Conservation (phyloP, 169 alveolate species). For the Eimeria necatrix region DNA sequence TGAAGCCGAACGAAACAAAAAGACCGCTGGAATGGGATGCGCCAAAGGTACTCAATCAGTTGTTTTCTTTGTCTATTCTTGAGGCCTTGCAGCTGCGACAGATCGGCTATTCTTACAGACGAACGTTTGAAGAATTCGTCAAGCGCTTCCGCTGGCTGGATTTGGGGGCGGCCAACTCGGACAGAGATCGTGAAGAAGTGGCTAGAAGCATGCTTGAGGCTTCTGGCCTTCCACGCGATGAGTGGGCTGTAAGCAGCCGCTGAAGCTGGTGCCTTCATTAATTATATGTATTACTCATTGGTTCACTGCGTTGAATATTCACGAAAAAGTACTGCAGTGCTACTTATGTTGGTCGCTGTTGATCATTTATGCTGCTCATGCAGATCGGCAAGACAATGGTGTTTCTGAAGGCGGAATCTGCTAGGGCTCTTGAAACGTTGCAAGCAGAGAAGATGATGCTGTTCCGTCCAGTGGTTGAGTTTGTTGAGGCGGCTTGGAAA, state of each 20-base stretch:
- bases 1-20: conserved; percentile 94
- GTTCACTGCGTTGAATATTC: not conserved
- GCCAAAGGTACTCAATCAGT: conserved; percentile 90
- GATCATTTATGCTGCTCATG: not conserved
- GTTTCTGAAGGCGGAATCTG: conserved; percentile 91
- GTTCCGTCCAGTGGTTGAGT: conserved; percentile 91
- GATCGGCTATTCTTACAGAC: conserved; percentile 91
- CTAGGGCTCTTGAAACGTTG: conserved; percentile 88
- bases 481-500: conserved; percentile 83
- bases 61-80: conserved; percentile 92
- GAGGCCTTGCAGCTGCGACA: conserved; percentile 93
- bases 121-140: conserved; percentile 88
- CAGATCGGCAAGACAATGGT: conserved; percentile 93
- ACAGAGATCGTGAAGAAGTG: conserved; percentile 84
- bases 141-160: conserved; percentile 91
- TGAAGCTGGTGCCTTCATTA: not conserved
- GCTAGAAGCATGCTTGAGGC: conserved; percentile 85
- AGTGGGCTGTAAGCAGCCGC: conserved; percentile 62
- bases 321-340: not conserved
- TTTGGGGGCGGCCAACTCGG: conserved; percentile 86
- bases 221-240: conserved; percentile 83
- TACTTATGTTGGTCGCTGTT: not conserved
- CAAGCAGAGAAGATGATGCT: conserved; percentile 91
- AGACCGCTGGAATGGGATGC: conserved; percentile 91
- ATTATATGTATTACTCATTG: not conserved